Conservation (phyloP, 768 basidiomycete species). For the Mycena capillaripes region DNA sequence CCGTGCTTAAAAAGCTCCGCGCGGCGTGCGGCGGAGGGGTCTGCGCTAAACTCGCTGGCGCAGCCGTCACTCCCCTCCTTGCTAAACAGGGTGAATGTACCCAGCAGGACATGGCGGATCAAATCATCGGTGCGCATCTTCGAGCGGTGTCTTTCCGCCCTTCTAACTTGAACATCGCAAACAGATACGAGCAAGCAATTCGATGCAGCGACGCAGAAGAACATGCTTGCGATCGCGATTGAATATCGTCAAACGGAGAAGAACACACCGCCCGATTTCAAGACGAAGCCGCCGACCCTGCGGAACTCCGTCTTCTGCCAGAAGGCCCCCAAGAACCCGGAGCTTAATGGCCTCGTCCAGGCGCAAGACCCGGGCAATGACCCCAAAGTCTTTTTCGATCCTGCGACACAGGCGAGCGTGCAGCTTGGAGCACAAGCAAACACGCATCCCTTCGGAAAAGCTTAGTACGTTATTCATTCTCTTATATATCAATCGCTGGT, state of each 20-base stretch:
- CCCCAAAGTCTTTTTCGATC: slow-evolving; percentile 66
- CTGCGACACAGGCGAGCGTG: slow-evolving; percentile 55
- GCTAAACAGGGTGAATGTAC: slow-evolving; percentile 67
- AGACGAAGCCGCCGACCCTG: slow-evolving; percentile 61
- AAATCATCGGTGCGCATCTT: slow-evolving; percentile 65
- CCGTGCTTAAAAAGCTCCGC: slow-evolving; percentile 59
- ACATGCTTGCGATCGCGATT: slow-evolving; percentile 65
- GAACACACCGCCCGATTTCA: slow-evolving; percentile 74
- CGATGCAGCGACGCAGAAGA: slow-evolving; percentile 61
- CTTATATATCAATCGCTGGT: not conserved
- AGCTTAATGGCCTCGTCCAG: slow-evolving; percentile 65
- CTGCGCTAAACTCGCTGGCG: slow-evolving; percentile 64
- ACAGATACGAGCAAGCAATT: slow-evolving; percentile 68
- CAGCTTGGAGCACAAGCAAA: slow-evolving; percentile 62
- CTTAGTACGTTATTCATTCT: not conserved
- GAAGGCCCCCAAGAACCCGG: slow-evolving; percentile 62
- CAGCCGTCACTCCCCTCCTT: slow-evolving; percentile 65
- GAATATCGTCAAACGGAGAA: slow-evolving; percentile 71
- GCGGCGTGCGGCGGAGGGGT: slow-evolving; percentile 63
- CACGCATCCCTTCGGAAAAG: slow-evolving; percentile 58
- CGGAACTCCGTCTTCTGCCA: slow-evolving; percentile 73
- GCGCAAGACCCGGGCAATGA: slow-evolving; percentile 68
- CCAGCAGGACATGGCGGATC: slow-evolving; percentile 70
- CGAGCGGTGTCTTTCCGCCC: not conserved
- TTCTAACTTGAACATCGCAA: not conserved